Conservation (phyloP, 345 rosid species). For the Cochlearia excelsa region DNA sequence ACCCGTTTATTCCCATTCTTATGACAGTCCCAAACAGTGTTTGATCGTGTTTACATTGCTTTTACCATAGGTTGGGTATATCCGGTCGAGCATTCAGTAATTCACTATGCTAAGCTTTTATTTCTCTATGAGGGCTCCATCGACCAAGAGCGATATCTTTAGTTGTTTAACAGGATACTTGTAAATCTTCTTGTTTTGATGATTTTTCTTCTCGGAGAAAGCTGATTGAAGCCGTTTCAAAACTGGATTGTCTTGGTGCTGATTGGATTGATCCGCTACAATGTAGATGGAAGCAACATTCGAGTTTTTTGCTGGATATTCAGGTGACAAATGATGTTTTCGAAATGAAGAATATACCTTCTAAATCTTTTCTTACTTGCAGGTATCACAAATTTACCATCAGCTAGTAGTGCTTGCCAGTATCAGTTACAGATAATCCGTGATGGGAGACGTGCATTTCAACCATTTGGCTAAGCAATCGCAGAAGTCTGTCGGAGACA, state of each 20-base stretch:
- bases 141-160: conserved; percentile 45
- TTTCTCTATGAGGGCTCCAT: conserved; percentile 51
- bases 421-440: conserved; percentile 29
- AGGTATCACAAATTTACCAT: conserved; percentile 47
- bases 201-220: conserved; percentile 58
- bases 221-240: conserved; percentile 64
- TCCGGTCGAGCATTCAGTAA: conserved; percentile 48
- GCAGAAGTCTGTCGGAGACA: conserved; percentile 24
- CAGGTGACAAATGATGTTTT: conserved; percentile 43
- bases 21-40: conserved; percentile 40
- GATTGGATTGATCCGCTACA: conserved; percentile 59
- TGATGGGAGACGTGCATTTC: conserved; percentile 42
- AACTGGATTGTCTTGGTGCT: conserved; percentile 56
- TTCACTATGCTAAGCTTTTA: conserved; percentile 43
- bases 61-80: conserved; percentile 62
- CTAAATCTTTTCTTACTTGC: conserved; percentile 53
- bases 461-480: conserved; percentile 26
- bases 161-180: conserved; percentile 38
- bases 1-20: conserved; percentile 36
- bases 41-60: conserved; percentile 70
- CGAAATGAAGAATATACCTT: conserved; percentile 28
- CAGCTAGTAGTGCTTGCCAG: conserved; percentile 40
- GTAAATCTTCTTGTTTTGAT: conserved; percentile 53
- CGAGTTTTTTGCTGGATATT: conserved; percentile 62
- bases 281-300: conserved; percentile 63